A percentile compares a stretch with the other conserved stretches of the same genome.
Conservation (phyloP, 129 eudicot species). For the Saposhnikovia divaricata region DNA sequence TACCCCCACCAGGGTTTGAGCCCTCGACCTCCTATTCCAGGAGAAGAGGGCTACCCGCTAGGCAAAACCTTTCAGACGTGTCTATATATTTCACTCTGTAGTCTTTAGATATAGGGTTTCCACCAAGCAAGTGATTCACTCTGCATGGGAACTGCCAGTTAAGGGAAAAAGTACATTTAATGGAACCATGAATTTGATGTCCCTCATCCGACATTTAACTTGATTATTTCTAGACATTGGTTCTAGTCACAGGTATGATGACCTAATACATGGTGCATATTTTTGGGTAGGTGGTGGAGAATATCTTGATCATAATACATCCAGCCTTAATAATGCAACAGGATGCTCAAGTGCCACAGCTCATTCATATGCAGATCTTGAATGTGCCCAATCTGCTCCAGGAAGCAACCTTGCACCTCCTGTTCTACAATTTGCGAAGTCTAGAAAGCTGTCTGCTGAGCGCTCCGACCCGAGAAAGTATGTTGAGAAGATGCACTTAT, state of each 20-base stretch:
- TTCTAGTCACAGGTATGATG: background rate
- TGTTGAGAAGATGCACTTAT: conserved; percentile 4
- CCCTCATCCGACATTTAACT: background rate
- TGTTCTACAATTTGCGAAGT: conserved; percentile 70
- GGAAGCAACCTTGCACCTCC: conserved; percentile 54
- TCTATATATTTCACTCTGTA: background rate
- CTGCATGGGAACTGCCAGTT: background rate
- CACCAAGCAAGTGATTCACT: background rate
- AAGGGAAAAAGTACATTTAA: background rate
- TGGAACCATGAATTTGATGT: background rate
- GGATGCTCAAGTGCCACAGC: conserved; percentile 45
- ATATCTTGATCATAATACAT: conserved; percentile 37
- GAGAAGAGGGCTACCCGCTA: background rate
- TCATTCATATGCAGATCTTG: conserved; percentile 48
- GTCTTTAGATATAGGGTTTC: background rate
- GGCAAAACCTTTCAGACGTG: background rate
- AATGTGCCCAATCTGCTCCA: conserved; percentile 51
- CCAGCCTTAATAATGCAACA: conserved; percentile 30
- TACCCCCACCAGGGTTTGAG: background rate
- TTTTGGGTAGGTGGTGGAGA: conserved; percentile 28
- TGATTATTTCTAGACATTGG: background rate
- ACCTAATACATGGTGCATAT: background rate
- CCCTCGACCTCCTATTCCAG: background rate
- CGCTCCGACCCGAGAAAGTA: conserved; percentile 66
- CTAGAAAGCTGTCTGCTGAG: conserved; percentile 70